phyloP scores from a whole-genome alignment of 1,284 basidiomycete species.

The Rhodotorula sp. region DNA sequence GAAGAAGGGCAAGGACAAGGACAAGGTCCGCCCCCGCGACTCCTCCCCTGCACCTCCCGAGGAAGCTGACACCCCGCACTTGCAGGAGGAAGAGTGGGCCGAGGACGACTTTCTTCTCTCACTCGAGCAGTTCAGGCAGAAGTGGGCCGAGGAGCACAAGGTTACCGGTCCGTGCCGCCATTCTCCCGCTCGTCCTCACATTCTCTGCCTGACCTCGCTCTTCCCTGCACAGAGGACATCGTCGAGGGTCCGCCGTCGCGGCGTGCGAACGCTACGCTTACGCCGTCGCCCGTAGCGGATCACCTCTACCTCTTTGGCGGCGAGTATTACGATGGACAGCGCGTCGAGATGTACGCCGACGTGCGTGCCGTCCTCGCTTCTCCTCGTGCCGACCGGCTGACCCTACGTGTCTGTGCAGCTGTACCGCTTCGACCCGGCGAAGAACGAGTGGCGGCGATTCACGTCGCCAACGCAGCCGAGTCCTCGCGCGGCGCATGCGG shows the following conservation, averaged over 20 bases:
- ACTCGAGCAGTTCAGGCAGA: constrained; percentile 57
- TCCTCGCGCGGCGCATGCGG: constrained; percentile 79
- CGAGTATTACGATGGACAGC: constrained; percentile 79
- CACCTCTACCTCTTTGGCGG: constrained; percentile 50
- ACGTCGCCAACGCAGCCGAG: constrained; percentile 79
- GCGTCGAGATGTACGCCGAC: constrained; percentile 30
- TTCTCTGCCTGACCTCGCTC: background rate
- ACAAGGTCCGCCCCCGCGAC: background rate
- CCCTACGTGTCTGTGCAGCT: constrained; percentile 59
- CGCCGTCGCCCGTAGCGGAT: constrained; percentile 58
- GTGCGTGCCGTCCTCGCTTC: constrained; percentile 10
- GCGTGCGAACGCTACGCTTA: constrained; percentile 76
- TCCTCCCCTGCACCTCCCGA: background rate
- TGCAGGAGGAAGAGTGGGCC: constrained; percentile 49
- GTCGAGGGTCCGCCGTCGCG: constrained; percentile 75
- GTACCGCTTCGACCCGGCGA: constrained; percentile 77
- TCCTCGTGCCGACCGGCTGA: background rate
- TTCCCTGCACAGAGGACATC: constrained; percentile 60
- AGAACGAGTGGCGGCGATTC: constrained; percentile 86
- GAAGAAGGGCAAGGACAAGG: constrained; percentile 59
- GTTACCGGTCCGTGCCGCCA: constrained; percentile 56
- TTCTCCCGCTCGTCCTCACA: background rate
- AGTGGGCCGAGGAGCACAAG: constrained; percentile 70
- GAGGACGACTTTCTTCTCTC: constrained; percentile 79
- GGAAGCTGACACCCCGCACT: background rate